A percentile compares a stretch with the other conserved stretches of the same genome.
phyloP scores from a whole-genome alignment of 176 grass and related monocot species.

The Thalia dealbata region DNA sequence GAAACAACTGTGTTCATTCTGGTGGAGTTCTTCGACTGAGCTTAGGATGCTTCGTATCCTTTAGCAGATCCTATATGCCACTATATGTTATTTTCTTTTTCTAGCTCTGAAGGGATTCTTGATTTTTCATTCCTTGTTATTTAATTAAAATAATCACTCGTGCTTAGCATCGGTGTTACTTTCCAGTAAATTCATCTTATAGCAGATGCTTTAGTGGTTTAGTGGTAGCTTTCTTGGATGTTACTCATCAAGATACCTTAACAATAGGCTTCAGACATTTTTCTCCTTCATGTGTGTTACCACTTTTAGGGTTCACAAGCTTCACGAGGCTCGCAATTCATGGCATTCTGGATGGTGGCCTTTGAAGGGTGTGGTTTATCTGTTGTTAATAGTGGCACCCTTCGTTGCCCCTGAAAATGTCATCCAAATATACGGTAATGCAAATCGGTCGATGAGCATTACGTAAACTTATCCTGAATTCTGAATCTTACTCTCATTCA shows the following conservation, averaged over 20 bases:
- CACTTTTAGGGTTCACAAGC: slow-evolving; percentile 56
- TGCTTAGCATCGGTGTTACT: neutral
- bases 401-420: slow-evolving; percentile 64
- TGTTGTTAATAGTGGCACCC: slow-evolving; percentile 37
- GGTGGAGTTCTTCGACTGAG: slow-evolving; percentile 74
- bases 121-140: neutral
- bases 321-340: slow-evolving; percentile 52
- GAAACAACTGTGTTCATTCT: slow-evolving; percentile 54
- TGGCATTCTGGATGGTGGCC: slow-evolving; percentile 92
- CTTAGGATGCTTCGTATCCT: slow-evolving; percentile 89
- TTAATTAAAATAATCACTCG: neutral
- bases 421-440: slow-evolving; percentile 70
- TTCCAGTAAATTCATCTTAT: neutral
- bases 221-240: neutral
- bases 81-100: too few relatives aligned
- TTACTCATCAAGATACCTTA: slow-evolving; percentile 24
- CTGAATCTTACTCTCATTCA: neutral
- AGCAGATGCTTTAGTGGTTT: neutral
- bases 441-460: neutral
- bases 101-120: neutral
- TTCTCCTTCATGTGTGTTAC: slow-evolving; percentile 76
- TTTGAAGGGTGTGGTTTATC: slow-evolving; percentile 49
- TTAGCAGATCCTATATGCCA: too few relatives aligned
- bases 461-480: neutral
- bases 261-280: slow-evolving; percentile 52